Percentiles rank a stretch among this genome's conserved stretches.
phyloP scores from a whole-genome alignment of 495 filamentous ascomycete species.

The Coniosporium apollinis region DNA sequence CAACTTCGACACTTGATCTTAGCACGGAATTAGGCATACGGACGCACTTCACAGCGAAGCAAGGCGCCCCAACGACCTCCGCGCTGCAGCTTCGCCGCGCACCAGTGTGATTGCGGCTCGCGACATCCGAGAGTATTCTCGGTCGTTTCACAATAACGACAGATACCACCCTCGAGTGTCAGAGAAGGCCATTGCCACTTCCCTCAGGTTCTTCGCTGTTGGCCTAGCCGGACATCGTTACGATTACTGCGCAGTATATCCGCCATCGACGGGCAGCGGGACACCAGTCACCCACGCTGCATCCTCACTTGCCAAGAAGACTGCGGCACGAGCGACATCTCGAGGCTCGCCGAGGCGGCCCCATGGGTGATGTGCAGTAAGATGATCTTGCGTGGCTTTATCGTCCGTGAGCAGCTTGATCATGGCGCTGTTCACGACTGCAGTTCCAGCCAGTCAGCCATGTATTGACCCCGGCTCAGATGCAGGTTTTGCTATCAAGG shows the following conservation, averaged over 20 bases:
- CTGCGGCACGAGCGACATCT: slow-evolving; percentile 11
- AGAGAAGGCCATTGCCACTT: too few species aligned
- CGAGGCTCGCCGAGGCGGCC: slow-evolving; percentile 9
- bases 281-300: slow-evolving; percentile 7
- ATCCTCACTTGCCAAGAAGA: slow-evolving; percentile 16
- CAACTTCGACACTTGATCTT: too few species aligned
- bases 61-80: too few species aligned
- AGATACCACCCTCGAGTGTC: too few species aligned
- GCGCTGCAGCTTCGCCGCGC: too few species aligned
- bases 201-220: too few species aligned
- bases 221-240: too few species aligned
- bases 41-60: too few species aligned
- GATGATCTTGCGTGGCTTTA: background rate
- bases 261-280: slow-evolving; percentile 7
- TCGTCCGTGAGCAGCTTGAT: slow-evolving; percentile 1
- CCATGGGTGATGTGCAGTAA: slow-evolving; percentile 8
- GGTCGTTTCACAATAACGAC: too few species aligned
- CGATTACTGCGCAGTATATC: slow-evolving; percentile 6
- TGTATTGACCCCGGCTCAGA: background rate
- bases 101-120: too few species aligned
- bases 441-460: background rate
- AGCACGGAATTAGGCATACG: too few species aligned
- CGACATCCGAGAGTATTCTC: too few species aligned
- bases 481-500: background rate
- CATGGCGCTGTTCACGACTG: slow-evolving; percentile 10